phyloP scores from a whole-genome alignment of 2,329 filamentous ascomycete species.

The Onygenales sp. region DNA sequence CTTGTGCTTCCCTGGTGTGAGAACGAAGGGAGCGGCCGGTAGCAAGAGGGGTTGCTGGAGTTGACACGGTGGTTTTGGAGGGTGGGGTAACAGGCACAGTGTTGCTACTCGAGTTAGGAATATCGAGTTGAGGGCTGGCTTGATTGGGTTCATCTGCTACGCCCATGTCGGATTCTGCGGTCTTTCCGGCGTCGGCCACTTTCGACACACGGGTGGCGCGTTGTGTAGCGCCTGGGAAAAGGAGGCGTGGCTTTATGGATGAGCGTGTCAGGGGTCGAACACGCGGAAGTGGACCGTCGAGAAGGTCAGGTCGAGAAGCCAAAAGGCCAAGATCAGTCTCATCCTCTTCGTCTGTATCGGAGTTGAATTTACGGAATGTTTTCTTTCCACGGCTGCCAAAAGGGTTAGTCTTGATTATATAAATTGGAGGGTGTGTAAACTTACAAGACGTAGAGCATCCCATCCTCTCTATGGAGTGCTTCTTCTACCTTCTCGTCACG shows the following conservation, averaged over 20 bases:
- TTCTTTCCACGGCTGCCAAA: conserved; percentile 50
- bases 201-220: conserved; percentile 21
- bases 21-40: conserved; percentile 25
- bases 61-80: conserved; percentile 13
- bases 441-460: conserved; percentile 54
- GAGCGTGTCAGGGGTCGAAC: conserved; percentile 47
- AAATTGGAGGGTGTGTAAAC: conserved; percentile 21
- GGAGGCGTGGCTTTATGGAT: conserved; percentile 49
- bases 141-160: conserved; percentile 5
- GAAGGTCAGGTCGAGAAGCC: conserved; percentile 28
- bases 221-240: conserved; percentile 44
- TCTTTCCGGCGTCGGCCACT: conserved; percentile 41
- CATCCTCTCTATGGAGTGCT: conserved; percentile 44
- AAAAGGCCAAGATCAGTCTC: conserved; percentile 35
- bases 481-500: conserved; percentile 39
- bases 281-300: conserved; percentile 21
- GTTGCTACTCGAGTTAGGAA: not conserved
- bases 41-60: conserved; percentile 23
- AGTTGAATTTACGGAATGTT: conserved; percentile 47
- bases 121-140: not conserved
- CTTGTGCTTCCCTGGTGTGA: conserved; percentile 17
- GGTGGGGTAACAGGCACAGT: conserved; percentile 17
- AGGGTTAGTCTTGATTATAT: conserved; percentile 17
- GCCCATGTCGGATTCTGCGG: conserved; percentile 43
- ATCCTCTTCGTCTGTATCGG: conserved; percentile 29